phyloP scores from a whole-genome alignment of 495 filamentous ascomycete species.

The Aspergillus hancockii region DNA sequence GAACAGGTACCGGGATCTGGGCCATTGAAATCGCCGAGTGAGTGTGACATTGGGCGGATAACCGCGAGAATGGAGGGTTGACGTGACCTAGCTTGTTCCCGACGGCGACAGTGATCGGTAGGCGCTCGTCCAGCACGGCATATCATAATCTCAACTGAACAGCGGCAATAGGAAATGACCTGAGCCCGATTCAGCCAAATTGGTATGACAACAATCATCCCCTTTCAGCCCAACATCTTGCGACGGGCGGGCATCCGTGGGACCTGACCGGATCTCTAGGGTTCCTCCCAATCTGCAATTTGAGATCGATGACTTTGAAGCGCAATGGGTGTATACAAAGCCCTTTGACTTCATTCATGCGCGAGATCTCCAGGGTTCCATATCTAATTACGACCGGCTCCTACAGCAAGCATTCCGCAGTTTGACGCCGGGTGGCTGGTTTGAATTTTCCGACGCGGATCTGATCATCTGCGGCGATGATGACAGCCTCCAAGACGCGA shows the following conservation, averaged over 20 bases:
- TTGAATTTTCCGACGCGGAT: background rate
- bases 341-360: background rate
- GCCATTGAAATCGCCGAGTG: conserved; percentile 5
- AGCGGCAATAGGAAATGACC: background rate
- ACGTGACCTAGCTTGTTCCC: background rate
- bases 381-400: background rate
- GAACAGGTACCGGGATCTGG: conserved; percentile 67
- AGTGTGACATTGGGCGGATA: conserved; percentile 14
- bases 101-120: background rate
- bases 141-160: conserved; percentile 20
- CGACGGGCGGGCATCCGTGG: background rate
- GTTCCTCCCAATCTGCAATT: background rate
- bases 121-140: conserved; percentile 28
- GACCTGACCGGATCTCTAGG: background rate
- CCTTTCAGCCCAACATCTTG: conserved; percentile 10
- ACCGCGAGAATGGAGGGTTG: conserved; percentile 47
- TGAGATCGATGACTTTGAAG: background rate
- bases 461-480: background rate
- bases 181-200: background rate
- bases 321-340: background rate
- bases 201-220: conserved; percentile 33
- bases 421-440: background rate
- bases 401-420: background rate
- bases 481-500: background rate
- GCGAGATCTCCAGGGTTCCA: background rate